These are phyloP conservation scores for Diddensiella transvaalensis DNA, from an alignment of 805 yeast genomes.

Conservation along the genomic window DNA sequence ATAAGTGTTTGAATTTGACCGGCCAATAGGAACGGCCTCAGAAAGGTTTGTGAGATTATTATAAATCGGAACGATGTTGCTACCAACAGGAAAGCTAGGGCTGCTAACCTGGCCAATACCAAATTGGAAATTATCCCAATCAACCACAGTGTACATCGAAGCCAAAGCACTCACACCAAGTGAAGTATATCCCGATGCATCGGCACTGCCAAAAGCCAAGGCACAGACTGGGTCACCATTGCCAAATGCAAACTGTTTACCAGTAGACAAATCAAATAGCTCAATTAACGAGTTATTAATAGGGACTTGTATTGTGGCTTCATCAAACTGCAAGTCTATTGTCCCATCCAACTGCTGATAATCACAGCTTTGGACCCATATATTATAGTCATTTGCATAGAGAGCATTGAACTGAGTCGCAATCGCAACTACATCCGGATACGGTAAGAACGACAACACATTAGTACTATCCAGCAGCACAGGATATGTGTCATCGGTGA, in stretches of 20 bases:
- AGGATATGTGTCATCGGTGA: slow-evolving; percentile 14
- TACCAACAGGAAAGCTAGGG: not conserved
- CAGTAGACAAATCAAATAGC: slow-evolving; percentile 13
- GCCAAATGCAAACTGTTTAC: slow-evolving; percentile 14
- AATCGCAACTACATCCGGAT: slow-evolving; percentile 20
- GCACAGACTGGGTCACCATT: slow-evolving; percentile 23
- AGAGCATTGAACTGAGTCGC: slow-evolving; percentile 26
- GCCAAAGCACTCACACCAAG: slow-evolving; percentile 22
- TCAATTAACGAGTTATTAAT: slow-evolving; percentile 18
- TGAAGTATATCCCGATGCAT: slow-evolving; percentile 18
- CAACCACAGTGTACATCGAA: slow-evolving; percentile 23
- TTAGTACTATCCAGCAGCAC: slow-evolving; percentile 23
- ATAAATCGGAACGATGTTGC: not conserved
- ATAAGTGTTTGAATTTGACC: not conserved
- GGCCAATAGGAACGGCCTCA: slow-evolving; percentile 1
- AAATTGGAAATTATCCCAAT: slow-evolving; percentile 18
- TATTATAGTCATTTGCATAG: slow-evolving; percentile 15
- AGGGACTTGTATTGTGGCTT: slow-evolving; percentile 22
- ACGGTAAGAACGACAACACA: slow-evolving; percentile 24
- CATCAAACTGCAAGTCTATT: slow-evolving; percentile 19
- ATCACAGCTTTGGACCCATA: slow-evolving; percentile 26
- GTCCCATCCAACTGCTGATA: slow-evolving; percentile 20
- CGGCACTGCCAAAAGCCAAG: slow-evolving; percentile 20
- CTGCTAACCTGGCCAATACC: slow-evolving; percentile 20
- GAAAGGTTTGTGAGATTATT: slow-evolving; percentile 9